Base-by-base conservation (phyloP, 331 rosid species). In the Arachis monticola region DNA sequence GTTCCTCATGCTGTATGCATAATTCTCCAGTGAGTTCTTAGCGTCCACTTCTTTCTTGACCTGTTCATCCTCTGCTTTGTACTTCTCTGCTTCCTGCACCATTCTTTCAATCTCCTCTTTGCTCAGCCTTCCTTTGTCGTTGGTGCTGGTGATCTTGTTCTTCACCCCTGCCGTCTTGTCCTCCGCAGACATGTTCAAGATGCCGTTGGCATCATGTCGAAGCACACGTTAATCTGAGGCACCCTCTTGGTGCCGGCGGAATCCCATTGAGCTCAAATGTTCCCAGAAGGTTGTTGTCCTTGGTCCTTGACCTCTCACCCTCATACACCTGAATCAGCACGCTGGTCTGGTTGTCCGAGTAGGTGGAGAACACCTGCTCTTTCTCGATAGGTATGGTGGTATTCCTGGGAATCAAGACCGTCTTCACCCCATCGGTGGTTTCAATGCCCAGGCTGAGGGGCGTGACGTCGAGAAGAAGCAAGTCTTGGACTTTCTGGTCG, bases 91-190 rank as follows among this genome's bases (percentile, higher is more conserved):
- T 27, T 53, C 59, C 17, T 53, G 59, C 2, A 53, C 59, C 59
- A 53, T 53, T 6, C 59, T 53, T 27, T 53, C 59, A 14, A 53
- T 53, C 59, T 53, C 59, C 59, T 53, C 59, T 27, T 53, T 53
- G 59, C 59, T 53, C 30, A 53, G 59, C 17, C 59, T 53, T 27
- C 59, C 59, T 6, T 53, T 53, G 30, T 53, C 59, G 5, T 53
- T 53, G 59, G 59, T 53, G 27, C n/a, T 53, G 59, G 59, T 53
- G 9, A 53, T 53, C 59, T 53, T 53, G 59, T 53, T 53, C 59
- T 53, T 53, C 59, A 53, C 59, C 59, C 58, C 59, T n/a, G 59
- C 59, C n/a, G 59, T 53, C 59, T 53, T 53, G 59, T 53, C 59
- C 59, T 53, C 59, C 0, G 59, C 59, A 53, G 59, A 53, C 30